A percentile compares a stretch with the other conserved stretches of the same genome.
Evolutionary conservation across 371 early-diverging fungal species (phyloP).

Genomic region (Mucor plumbeus): DNA sequence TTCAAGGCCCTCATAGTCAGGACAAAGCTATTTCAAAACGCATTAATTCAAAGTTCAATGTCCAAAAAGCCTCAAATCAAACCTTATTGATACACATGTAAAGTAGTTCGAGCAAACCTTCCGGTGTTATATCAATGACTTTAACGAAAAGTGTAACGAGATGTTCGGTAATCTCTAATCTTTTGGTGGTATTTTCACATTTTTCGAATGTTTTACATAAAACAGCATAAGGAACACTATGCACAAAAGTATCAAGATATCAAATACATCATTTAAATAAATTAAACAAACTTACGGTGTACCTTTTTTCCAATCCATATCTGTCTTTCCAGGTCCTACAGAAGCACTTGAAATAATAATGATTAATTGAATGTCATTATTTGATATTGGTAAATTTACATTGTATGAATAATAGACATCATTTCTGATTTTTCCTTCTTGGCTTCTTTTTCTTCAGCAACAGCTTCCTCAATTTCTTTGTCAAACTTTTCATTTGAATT

Average conservation of each 20-base stretch:
- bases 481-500: constrained; percentile 17
- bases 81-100: constrained; percentile 95
- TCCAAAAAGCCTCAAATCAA: neutral
- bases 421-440: constrained; percentile 25
- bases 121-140: constrained; percentile 73
- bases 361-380: neutral
- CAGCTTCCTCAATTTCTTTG: constrained; percentile 25
- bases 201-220: constrained; percentile 88
- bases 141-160: constrained; percentile 77
- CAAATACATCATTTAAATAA: neutral
- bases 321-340: neutral
- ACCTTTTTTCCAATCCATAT: constrained; percentile 13
- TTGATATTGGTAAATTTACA: constrained; percentile 16
- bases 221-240: constrained; percentile 80
- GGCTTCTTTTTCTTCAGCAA: constrained; percentile 23
- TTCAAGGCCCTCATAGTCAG: constrained; percentile 96
- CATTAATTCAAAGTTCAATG: neutral
- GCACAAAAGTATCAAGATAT: neutral
- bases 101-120: constrained; percentile 76
- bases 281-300: constrained; percentile 14
- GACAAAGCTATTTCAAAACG: constrained; percentile 69
- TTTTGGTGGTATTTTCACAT: constrained; percentile 73
- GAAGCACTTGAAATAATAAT: constrained; percentile 12
- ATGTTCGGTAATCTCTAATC: constrained; percentile 84
- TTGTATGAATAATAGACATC: constrained; percentile 20